Conservation (phyloP, 2,329 filamentous ascomycete genomes). For the Claviceps digitariae region DNA sequence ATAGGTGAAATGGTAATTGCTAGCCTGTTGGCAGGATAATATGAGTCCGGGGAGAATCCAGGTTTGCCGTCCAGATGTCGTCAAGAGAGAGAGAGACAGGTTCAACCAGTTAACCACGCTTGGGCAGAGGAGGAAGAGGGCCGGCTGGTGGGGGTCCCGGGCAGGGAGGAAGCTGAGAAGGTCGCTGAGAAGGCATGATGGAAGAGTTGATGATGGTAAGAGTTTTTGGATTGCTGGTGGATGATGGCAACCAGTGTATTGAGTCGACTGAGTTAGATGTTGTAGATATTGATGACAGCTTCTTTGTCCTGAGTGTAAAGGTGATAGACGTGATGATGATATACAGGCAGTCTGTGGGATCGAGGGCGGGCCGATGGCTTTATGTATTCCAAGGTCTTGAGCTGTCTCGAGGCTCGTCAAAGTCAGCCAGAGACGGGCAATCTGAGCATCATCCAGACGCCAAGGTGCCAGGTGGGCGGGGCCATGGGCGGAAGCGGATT, state of each 20-base stretch:
- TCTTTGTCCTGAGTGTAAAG: too few species aligned
- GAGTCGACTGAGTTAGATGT: too few species aligned
- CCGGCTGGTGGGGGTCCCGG: constrained; percentile 51
- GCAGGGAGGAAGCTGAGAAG: constrained; percentile 54
- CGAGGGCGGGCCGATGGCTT: constrained; percentile 16
- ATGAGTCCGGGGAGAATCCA: background rate
- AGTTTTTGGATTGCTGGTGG: too few species aligned
- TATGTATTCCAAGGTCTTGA: constrained; percentile 16
- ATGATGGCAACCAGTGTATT: too few species aligned
- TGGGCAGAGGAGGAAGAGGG: constrained; percentile 52
- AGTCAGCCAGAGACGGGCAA: constrained; percentile 12
- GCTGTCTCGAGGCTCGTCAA: background rate
- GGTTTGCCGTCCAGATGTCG: background rate
- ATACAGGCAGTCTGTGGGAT: background rate
- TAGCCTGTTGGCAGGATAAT: background rate
- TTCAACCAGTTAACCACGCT: constrained; percentile 32
- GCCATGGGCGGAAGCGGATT: background rate
- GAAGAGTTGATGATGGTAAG: background rate
- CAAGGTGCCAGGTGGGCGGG: constrained; percentile 2
- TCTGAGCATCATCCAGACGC: constrained; percentile 12
- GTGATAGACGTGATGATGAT: background rate
- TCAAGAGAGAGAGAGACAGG: background rate
- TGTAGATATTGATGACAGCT: background rate
- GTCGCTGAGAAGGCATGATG: constrained; percentile 45
- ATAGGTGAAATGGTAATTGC: background rate